Base-by-base conservation (phyloP, 225 moss, liverwort and hornwort genomes). In the Pseudoscleropodium purum region DNA sequence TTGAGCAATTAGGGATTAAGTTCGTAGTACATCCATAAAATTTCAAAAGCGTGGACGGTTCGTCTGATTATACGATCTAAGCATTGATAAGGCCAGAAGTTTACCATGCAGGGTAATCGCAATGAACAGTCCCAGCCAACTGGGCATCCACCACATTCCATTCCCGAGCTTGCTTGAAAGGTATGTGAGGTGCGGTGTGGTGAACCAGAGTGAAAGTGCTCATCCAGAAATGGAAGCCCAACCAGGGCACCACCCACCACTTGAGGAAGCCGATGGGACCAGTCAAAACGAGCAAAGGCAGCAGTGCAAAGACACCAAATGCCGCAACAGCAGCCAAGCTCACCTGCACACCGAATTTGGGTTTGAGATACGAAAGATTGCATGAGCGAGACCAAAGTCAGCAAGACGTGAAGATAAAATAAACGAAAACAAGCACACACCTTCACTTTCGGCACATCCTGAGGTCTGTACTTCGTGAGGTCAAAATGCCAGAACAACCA, bases 191-290 rank as follows among this genome's bases (percentile, higher is more conserved):
- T 11, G 97, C 97, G 12, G 97, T 98, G 85, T 98, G 97, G 89
- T 98, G 97, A 23, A 98, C 96, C 87, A 98, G 85, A n/a, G 97
- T 98, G 90, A 98, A 98, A 31, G 97, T 98, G 75, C 97, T 98
- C 97, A 98, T 96, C 97, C 97, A 98, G 92, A 98, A 98, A 92
- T 98, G 97, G 84, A 92, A 98, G 65, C 97, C 97, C 93, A 98
- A 82, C 97, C 97, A 98, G 63, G 97, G 97, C 51, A 96, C 75
- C 78, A 96, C 82, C 97, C 97, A 98, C 96, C 96, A 98, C 88
- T 98, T 98, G 25, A 98, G 82, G 52, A 96, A 96, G 59, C 96
- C 97, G 27, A 96, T 27, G 37, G 96, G 97, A 39, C 97, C 97
- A 37, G 93, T 93, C 80, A 93, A 82, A 25, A 94, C 85, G 5